phyloP scores from a whole-genome alignment of 495 filamentous ascomycete genomes.

The Hypoxylon fuscum region DNA sequence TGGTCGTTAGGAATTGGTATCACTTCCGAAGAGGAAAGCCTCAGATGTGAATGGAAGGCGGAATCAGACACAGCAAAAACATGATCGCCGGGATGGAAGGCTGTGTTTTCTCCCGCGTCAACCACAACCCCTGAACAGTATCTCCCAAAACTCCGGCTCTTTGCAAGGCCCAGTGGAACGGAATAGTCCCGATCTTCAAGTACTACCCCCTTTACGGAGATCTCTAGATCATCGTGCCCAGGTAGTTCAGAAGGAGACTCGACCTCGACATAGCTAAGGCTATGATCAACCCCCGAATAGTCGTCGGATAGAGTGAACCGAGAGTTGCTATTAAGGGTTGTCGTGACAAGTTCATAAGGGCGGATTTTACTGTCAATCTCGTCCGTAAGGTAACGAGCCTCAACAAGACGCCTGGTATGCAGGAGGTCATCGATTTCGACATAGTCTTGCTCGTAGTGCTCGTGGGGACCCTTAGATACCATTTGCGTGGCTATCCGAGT shows the following conservation, averaged over 20 bases:
- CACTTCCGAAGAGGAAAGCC: slow-evolving; percentile 1
- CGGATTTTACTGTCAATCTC: background rate
- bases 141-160: background rate
- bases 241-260: background rate
- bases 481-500: slow-evolving; percentile 6
- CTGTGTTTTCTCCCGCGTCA: background rate
- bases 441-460: slow-evolving; percentile 27
- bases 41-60: slow-evolving; percentile 31
- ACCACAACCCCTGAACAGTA: slow-evolving; percentile 5
- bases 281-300: background rate
- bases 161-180: background rate
- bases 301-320: slow-evolving; percentile 2
- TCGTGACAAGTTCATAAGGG: background rate
- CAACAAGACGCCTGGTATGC: slow-evolving; percentile 28
- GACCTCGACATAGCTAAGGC: background rate
- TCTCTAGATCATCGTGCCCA: background rate
- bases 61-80: slow-evolving; percentile 48
- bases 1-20: slow-evolving; percentile 47
- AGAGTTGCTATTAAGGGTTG: too few relatives aligned
- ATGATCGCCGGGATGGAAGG: slow-evolving; percentile 48
- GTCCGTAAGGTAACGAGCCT: slow-evolving; percentile 10
- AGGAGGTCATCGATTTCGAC: slow-evolving; percentile 27
- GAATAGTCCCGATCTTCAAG: background rate
- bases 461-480: background rate
- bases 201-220: background rate